Evolutionary conservation across 2,329 filamentous ascomycete species (phyloP), one percentile per base, ranked within the genome.

Genomic region (Trichoderma koningii): DNA sequence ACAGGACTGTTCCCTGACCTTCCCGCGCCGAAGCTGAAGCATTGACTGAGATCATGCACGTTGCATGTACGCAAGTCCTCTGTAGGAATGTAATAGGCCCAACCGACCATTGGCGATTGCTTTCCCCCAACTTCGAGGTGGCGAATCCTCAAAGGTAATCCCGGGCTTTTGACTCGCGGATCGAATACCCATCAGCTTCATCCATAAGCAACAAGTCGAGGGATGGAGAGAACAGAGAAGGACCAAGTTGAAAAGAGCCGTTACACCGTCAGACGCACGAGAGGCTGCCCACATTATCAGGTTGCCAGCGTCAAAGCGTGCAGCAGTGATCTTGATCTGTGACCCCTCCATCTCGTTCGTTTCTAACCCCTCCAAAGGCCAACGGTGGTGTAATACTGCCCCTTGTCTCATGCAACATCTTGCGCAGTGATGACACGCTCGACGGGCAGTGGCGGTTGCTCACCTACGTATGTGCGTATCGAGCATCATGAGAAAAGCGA

Each of bases 1-100:
- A 55, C 3, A 42, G 41, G 28, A 19, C 28, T 28, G 21, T 23
- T 50, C 38, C 34, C 51, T 45, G 34, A 34, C 23, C 34, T n/a
- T 62, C 45, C 41, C 59, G 23, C 28, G 21, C 57, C 48, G 12
- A 45, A 34, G 45, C 17, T 19, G 21, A 41, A 55, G 30, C 52
- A 55, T 26, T 17, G 52, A 55, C 52, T 42, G 34, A 55, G 41
- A 62, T 62, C 41, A 62, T 62, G 59, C 59, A 62, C 41, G 59
- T 53, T 62, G n/a, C 48, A 62, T 53, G 48, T 53, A 53, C 38
- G 48, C 50, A 62, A 62, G 50, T 42, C 41, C 59, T 53, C 41
- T 41, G 50, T 50, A 62, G 50, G 59, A 55, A 62, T 62, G 50
- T 44, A 52, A 23, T 23, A 2, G 48, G 23, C 34, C 48, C 23